A percentile compares a stretch with the other conserved stretches of the same genome.
Evolutionary conservation across 805 yeast species (phyloP).

Genomic region (Naumovozyma baii): DNA sequence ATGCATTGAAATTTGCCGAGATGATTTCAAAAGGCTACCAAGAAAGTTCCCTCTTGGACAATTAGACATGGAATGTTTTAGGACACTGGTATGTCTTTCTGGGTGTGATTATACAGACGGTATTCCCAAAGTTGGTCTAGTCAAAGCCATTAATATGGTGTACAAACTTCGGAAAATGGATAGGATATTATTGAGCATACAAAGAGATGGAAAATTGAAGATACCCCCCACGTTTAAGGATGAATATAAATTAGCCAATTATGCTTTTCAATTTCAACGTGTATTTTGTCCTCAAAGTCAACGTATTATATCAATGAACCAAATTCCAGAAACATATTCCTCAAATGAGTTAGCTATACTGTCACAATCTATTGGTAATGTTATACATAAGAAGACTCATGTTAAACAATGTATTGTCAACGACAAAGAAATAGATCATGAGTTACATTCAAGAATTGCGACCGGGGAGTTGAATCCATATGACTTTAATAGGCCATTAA

Average conservation of each 20-base stretch:
- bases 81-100: slow-evolving; percentile 75
- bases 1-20: slow-evolving; percentile 59
- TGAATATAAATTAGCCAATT: slow-evolving; percentile 56
- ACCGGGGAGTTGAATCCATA: slow-evolving; percentile 61
- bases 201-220: slow-evolving; percentile 47
- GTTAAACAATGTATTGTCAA: slow-evolving; percentile 21
- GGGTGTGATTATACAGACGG: slow-evolving; percentile 97
- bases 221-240: slow-evolving; percentile 50
- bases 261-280: slow-evolving; percentile 77
- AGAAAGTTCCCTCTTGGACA: slow-evolving; percentile 41
- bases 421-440: slow-evolving; percentile 31
- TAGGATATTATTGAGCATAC: slow-evolving; percentile 45
- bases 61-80: slow-evolving; percentile 47
- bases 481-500: slow-evolving; percentile 25
- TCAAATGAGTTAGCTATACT: slow-evolving; percentile 4
- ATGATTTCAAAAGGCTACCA: slow-evolving; percentile 41
- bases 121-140: slow-evolving; percentile 67
- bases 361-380: slow-evolving; percentile 32
- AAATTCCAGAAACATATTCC: slow-evolving; percentile 34
- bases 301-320: slow-evolving; percentile 48
- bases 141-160: slow-evolving; percentile 59
- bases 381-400: slow-evolving; percentile 15
- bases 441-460: slow-evolving; percentile 48
- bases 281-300: slow-evolving; percentile 61
- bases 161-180: slow-evolving; percentile 43